Percentiles rank a stretch among this genome's conserved stretches.
phyloP scores from a whole-genome alignment of 2,329 filamentous ascomycete genomes.

The Rosellinia necatrix region DNA sequence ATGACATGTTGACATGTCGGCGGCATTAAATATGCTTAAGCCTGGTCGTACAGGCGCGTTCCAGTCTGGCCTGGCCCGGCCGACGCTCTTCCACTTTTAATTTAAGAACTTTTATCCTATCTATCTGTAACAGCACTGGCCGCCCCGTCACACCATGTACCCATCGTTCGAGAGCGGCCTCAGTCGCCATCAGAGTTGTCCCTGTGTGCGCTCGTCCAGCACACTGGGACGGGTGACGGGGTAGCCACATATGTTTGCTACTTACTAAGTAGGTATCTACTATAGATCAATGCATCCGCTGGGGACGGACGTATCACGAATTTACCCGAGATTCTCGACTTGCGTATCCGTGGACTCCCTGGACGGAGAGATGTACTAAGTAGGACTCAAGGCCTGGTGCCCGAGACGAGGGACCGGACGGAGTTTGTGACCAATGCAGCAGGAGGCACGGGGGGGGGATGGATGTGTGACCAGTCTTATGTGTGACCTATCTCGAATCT shows the following conservation, averaged over 20 bases:
- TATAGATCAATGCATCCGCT: too few relatives aligned
- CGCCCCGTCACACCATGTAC: conserved; percentile 13
- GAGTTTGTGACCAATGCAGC: conserved; percentile 16
- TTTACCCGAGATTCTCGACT: background rate
- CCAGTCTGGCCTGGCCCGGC: conserved; percentile 17
- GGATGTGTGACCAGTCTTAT: too few relatives aligned
- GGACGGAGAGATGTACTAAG: background rate
- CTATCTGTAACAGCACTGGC: conserved; percentile 16
- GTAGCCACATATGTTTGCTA: too few relatives aligned
- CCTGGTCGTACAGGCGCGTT: conserved; percentile 1
- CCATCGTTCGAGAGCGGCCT: conserved; percentile 11
- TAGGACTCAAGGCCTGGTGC: background rate
- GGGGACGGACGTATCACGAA: too few relatives aligned
- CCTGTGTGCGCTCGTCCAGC: too few relatives aligned
- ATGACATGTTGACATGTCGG: background rate
- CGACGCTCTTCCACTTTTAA: conserved; percentile 13
- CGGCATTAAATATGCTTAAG: conserved; percentile 2
- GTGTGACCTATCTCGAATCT: conserved; percentile 8
- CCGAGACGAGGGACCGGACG: background rate
- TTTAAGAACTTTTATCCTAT: conserved; percentile 8
- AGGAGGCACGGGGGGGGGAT: conserved; percentile 12
- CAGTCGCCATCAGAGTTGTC: background rate
- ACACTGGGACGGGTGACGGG: too few relatives aligned
- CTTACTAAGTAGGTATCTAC: too few relatives aligned
- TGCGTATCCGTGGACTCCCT: background rate